These are phyloP conservation scores for Colletotrichum sojae DNA, from an alignment of 2,329 filamentous ascomycete genomes.

Conservation along the genomic window DNA sequence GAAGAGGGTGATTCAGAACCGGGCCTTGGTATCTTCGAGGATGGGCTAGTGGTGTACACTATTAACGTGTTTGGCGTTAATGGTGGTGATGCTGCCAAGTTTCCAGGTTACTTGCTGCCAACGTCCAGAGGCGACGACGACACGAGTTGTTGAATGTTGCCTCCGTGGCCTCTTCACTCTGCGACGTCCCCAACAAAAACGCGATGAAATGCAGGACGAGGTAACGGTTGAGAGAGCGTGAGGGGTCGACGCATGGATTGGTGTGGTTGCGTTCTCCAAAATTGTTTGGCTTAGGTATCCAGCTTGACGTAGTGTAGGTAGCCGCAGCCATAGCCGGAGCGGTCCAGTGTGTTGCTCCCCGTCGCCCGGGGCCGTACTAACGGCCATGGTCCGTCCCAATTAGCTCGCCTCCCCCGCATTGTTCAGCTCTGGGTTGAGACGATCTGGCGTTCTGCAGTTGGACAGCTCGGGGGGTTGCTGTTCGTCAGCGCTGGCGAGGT, in stretches of 20 bases:
- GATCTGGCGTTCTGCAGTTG: conserved; percentile 15
- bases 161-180: neutral
- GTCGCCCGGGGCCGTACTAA: too few species aligned
- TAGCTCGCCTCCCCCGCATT: conserved; percentile 34
- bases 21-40: too few species aligned
- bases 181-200: conserved; percentile 37
- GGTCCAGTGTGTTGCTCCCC: too few species aligned
- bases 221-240: conserved; percentile 31
- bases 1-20: too few species aligned
- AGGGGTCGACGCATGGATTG: conserved; percentile 16
- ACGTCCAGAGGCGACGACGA: neutral
- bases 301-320: too few species aligned
- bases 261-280: neutral
- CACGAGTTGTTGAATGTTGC: conserved; percentile 26
- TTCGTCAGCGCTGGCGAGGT: neutral
- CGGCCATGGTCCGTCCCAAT: too few species aligned
- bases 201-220: conserved; percentile 17
- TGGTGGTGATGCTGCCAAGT: neutral
- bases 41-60: too few species aligned
- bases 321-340: too few species aligned
- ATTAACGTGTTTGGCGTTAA: neutral
- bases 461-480: neutral
- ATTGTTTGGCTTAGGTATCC: too few species aligned
- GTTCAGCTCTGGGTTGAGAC: conserved; percentile 13
- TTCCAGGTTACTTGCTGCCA: neutral